These are phyloP conservation scores for Cladochytrium tenue DNA, from an alignment of 371 early-diverging fungal genomes.

Conservation along the genomic window DNA sequence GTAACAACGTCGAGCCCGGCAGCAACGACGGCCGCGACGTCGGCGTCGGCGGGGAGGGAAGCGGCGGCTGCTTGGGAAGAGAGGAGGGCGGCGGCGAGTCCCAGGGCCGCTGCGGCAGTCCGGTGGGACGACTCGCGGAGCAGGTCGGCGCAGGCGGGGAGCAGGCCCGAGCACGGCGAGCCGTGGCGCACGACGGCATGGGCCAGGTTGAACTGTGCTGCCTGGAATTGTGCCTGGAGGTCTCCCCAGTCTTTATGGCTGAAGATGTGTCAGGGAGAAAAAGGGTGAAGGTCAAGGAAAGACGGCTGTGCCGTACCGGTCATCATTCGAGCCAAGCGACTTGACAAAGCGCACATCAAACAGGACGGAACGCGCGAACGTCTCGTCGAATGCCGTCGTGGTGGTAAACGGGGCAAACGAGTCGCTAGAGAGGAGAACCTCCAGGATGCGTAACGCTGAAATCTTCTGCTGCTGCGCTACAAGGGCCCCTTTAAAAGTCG, in stretches of 20 bases:
- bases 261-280: not conserved
- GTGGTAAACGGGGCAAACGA: too few species aligned
- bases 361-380: too few species aligned
- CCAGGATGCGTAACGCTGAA: too few species aligned
- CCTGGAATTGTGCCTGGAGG: constrained; percentile 12
- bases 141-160: not conserved
- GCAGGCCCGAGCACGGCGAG: not conserved
- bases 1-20: constrained; percentile 17
- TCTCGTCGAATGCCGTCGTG: too few species aligned
- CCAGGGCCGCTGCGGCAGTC: not conserved
- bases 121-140: not conserved
- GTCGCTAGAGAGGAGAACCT: too few species aligned
- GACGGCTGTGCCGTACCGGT: not conserved
- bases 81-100: not conserved
- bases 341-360: too few species aligned
- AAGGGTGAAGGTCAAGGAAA: not conserved
- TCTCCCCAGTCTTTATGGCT: constrained; percentile 21
- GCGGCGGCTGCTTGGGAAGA: too few species aligned
- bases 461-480: too few species aligned
- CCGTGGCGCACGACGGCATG: not conserved
- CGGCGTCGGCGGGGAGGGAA: not conserved
- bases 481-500: too few species aligned
- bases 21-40: constrained; percentile 6
- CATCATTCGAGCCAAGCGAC: not conserved
- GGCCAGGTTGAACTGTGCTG: constrained; percentile 8